A percentile compares a stretch with the other conserved stretches of the same genome.
Conservation (phyloP, 73 alveolate genomes). For the Paramecium tetraurelia region DNA sequence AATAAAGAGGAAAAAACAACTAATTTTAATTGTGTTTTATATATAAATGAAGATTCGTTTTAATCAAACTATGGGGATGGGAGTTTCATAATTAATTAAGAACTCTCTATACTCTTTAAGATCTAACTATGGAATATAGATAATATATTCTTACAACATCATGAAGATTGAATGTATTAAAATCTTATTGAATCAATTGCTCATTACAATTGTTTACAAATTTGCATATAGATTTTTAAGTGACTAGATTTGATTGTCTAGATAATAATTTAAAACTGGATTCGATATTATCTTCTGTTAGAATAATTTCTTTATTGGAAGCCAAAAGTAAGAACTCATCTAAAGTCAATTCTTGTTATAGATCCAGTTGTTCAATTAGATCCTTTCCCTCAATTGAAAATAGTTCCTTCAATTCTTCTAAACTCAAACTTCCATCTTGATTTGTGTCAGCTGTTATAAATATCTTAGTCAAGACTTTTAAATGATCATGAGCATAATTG, state of each 20-base stretch:
- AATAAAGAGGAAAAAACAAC: not conserved
- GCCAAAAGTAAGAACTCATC: not conserved
- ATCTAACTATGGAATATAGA: not conserved
- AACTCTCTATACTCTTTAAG: not conserved
- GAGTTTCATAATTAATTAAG: not conserved
- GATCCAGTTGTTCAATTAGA: not conserved
- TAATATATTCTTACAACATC: not conserved
- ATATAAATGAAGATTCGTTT: not conserved
- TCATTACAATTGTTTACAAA: not conserved
- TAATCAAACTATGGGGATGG: not conserved
- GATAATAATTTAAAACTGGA: not conserved
- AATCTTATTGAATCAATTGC: not conserved
- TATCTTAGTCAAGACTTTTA: not conserved
- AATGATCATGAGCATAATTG: not conserved
- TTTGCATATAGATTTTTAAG: not conserved
- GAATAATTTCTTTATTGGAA: not conserved
- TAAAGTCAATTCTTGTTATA: not conserved
- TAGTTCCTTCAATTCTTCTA: not conserved
- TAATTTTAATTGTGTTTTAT: not conserved
- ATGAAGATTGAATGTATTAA: not conserved
- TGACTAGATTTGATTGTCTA: not conserved
- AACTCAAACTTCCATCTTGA: not conserved
- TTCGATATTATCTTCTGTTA: not conserved
- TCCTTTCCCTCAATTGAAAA: not conserved
- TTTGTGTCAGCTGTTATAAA: not conserved